Evolutionary conservation across 345 rosid genomes (phyloP), one percentile per base, ranked within the genome.

Genomic region (Boechera stricta): DNA sequence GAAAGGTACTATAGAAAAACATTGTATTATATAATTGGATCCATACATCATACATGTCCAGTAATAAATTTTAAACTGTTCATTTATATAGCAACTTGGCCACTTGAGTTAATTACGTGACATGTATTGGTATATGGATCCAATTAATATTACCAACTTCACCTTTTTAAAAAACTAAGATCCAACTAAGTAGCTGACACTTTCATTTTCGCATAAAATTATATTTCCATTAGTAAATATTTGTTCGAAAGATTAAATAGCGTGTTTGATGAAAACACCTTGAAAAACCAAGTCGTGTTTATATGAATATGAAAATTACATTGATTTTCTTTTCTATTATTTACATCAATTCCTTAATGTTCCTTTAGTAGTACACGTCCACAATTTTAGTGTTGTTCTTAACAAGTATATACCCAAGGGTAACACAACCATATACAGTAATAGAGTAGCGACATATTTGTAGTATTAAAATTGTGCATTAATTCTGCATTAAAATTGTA

Each of bases 121-220:
- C 67, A 36, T 12, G 4, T 28, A 61, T 51, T 24, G 28, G 26
- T 45, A 45, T 66, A 28, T 28, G 47, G 24, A 68, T 52, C 47
- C 26, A 38, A 52, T 60, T 29, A 60, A 76, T 68, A 39, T 61
- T 41, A 69, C 64, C 54, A 76, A 52, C 52, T 68, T 5, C 16
- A 31, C 35, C 5, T 28, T 49, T 28, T 10, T 2, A 21, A 29
- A 36, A n/a, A 41, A 53, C 56, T 55, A 54, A 54, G 75, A 69
- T 69, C 75, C 80, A 44, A 33, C 64, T 70, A 33, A 77, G 51
- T 54, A 55, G 76, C 80, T 70, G 80, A 70, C 80, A 70, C 11
- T 62, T 38, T 4, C 42, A 54, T 42, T 21, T 69, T 69, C 58
- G 29, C 58, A 48, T 57, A 35, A 55, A 21, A 42, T 28, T n/a